Conservation (phyloP, 108 stramenopile genomes). For the Nitzschia sp. region DNA sequence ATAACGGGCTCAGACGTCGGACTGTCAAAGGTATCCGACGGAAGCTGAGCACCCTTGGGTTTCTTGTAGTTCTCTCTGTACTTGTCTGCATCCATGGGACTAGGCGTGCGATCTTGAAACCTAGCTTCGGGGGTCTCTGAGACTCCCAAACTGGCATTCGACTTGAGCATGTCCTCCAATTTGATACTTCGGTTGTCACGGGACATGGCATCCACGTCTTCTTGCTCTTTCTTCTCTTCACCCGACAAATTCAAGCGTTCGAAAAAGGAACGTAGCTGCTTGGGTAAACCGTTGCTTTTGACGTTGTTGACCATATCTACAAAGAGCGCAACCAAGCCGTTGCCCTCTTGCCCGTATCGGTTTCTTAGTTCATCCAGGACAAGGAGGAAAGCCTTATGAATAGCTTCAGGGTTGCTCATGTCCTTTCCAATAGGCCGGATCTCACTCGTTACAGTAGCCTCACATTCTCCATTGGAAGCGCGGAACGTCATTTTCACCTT, state of each 20-base stretch:
- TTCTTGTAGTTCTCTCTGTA: constrained; percentile 20
- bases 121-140: constrained; percentile 27
- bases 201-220: not conserved
- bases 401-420: constrained; percentile 75
- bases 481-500: constrained; percentile 62
- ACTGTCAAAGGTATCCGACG: constrained; percentile 7
- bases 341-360: constrained; percentile 70
- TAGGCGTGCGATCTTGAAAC: constrained; percentile 37
- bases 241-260: constrained; percentile 13
- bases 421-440: constrained; percentile 82
- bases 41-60: constrained; percentile 9
- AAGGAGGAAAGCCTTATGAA: constrained; percentile 77
- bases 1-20: constrained; percentile 53
- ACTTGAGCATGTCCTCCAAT: constrained; percentile 55
- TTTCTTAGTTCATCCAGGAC: constrained; percentile 71
- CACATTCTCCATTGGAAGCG: constrained; percentile 50
- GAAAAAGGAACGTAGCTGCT: constrained; percentile 2
- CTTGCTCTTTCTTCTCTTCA: constrained; percentile 7
- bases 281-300: constrained; percentile 19
- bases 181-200: constrained; percentile 37
- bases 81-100: constrained; percentile 17
- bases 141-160: constrained; percentile 11
- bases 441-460: constrained; percentile 61
- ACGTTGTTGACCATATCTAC: constrained; percentile 38
- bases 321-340: constrained; percentile 53